These are phyloP conservation scores for Coriaria nepalensis DNA, from an alignment of 306 rosid species.

Conservation along the genomic window DNA sequence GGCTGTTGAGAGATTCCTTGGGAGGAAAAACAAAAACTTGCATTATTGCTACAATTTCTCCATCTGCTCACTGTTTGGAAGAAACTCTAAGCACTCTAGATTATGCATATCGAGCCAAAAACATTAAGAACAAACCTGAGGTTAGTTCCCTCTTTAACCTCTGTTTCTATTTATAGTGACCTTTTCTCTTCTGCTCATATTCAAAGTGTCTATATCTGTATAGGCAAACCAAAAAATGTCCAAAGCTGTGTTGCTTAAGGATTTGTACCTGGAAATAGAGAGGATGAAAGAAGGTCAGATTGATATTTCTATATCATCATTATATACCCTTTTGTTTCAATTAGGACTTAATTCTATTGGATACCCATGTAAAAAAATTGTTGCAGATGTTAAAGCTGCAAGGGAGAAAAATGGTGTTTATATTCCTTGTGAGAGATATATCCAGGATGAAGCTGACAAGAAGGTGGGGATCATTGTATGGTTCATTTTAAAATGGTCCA, in stretches of 20 bases:
- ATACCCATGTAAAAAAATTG: slow-evolving; percentile 7
- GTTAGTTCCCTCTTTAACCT: slow-evolving; percentile 28
- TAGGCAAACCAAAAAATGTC: slow-evolving; percentile 94
- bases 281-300: slow-evolving; percentile 78
- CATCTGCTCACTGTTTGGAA: slow-evolving; percentile 63
- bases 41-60: slow-evolving; percentile 85
- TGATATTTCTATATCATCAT: slow-evolving; percentile 2
- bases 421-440: slow-evolving; percentile 75
- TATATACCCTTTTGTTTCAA: slow-evolving; percentile 6
- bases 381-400: slow-evolving; percentile 83
- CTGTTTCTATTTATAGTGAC: slow-evolving; percentile 1
- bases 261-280: slow-evolving; percentile 75
- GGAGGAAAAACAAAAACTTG: slow-evolving; percentile 99
- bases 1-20: slow-evolving; percentile 82
- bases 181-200: slow-evolving; percentile 4
- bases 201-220: slow-evolving; percentile 13
- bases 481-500: neutral
- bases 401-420: slow-evolving; percentile 94
- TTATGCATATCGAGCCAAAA: slow-evolving; percentile 89
- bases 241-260: slow-evolving; percentile 78
- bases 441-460: slow-evolving; percentile 84
- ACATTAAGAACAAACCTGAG: slow-evolving; percentile 90
- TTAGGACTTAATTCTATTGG: slow-evolving; percentile 5
- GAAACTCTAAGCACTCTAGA: slow-evolving; percentile 93
- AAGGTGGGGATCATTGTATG: slow-evolving; percentile 35